Percentiles rank a stretch among this genome's conserved stretches.
Evolutionary conservation across 345 rosid genomes (phyloP).

Genomic region (Euphorbia lathyris): DNA sequence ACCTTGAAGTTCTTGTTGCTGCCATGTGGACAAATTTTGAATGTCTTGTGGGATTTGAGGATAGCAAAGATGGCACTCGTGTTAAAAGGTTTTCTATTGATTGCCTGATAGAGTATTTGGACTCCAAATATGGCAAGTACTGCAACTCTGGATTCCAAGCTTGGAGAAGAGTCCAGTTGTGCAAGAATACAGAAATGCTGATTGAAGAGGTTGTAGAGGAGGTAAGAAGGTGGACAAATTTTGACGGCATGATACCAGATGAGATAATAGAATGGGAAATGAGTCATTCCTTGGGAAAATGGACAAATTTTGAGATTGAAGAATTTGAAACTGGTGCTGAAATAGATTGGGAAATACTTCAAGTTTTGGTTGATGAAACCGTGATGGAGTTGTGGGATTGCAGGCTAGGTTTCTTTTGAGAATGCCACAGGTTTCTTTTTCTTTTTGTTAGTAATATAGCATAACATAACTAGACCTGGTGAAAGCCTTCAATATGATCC

Average conservation of each 20-base stretch:
- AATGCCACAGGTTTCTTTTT: background rate
- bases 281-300: slow-evolving; percentile 59
- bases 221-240: slow-evolving; percentile 54
- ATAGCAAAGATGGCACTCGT: slow-evolving; percentile 33
- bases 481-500: background rate
- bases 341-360: slow-evolving; percentile 54
- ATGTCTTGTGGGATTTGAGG: slow-evolving; percentile 37
- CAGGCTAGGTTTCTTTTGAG: background rate
- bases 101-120: slow-evolving; percentile 67
- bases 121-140: slow-evolving; percentile 38
- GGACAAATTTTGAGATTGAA: slow-evolving; percentile 65
- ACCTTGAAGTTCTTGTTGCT: slow-evolving; percentile 47
- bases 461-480: background rate
- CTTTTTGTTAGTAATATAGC: background rate
- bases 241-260: slow-evolving; percentile 45
- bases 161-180: slow-evolving; percentile 40
- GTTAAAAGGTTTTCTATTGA: slow-evolving; percentile 59
- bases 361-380: slow-evolving; percentile 54
- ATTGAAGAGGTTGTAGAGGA: slow-evolving; percentile 53
- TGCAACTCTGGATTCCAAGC: slow-evolving; percentile 41
- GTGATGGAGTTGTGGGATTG: slow-evolving; percentile 38
- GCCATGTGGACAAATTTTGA: slow-evolving; percentile 29
- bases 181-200: slow-evolving; percentile 37
- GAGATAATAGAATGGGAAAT: slow-evolving; percentile 61
- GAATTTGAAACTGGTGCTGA: slow-evolving; percentile 52